Base-by-base conservation (phyloP, 495 filamentous ascomycete genomes). In the Aspergillus homomorphus region DNA sequence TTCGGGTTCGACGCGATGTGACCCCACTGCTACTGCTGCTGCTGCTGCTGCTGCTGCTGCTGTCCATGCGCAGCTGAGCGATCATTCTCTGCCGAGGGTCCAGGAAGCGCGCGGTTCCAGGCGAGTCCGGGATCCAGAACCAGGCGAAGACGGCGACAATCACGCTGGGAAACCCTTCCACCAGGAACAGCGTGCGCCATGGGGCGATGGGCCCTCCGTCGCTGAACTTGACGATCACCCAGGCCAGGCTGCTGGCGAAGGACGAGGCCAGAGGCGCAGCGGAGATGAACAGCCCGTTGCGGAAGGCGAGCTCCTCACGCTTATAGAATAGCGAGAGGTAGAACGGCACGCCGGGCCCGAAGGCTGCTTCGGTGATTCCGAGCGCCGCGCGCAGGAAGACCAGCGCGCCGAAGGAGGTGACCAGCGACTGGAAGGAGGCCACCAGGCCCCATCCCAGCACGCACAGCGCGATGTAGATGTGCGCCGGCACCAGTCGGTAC, bases 381-480 rank as follows among this genome's bases (percentile, higher is more conserved):
- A 87, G 82, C 10, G 80, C 57, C 19, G 76, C 70, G 9, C 82
- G 75, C 0, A 83, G 67, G 45, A 77, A 42, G 6, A 81, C 61
- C 16, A 83, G 62, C 0, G 63, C 67, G 42, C 60, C 61, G 52
- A 82, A 87, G 4, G 77, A 81, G 14, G 84, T 83, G 1, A 81
- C 77, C 3, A 91, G 63, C 16, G 87, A 80, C 70, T 94, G 90
- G 28, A 91, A 74, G 16, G 86, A 88, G 4, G 90, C 90, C 8
- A 84, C 73, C 26, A 88, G 69, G 14, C 89, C 89, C 73, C 72
- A 79, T 41, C 62, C 65, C 56, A 63, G 77, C 7, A 78, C 75
- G 44, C 75, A 80, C 6, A 78, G 62, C 16, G 71, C 71, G 23
- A 80, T 78, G 62, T 87, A 88, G 56, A 84, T 81, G 60, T 86